These are phyloP conservation scores for Aspergillus ochraceus DNA, from an alignment of 2,329 filamentous ascomycete genomes.

Conservation along the genomic window DNA sequence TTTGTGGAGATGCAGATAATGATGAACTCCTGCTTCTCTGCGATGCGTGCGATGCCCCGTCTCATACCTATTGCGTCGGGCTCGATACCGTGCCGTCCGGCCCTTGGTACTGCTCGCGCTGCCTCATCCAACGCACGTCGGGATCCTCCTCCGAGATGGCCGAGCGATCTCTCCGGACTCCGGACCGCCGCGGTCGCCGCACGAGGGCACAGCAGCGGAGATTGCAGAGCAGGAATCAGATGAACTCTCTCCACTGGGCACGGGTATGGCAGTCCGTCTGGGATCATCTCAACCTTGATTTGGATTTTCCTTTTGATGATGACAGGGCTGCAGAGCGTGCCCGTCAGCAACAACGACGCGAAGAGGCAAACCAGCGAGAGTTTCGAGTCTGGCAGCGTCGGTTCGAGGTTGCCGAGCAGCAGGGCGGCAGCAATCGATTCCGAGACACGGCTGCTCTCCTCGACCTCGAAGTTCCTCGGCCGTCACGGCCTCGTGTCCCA, in stretches of 20 bases:
- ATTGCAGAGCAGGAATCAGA: slow-evolving; percentile 40
- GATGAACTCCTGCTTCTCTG: slow-evolving; percentile 86
- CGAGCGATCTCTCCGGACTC: slow-evolving; percentile 29
- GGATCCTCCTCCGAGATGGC: slow-evolving; percentile 39
- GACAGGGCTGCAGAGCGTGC: slow-evolving; percentile 62
- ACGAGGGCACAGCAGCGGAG: slow-evolving; percentile 48
- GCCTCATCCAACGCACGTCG: slow-evolving; percentile 52
- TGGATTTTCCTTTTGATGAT: slow-evolving; percentile 83
- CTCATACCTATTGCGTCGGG: slow-evolving; percentile 89
- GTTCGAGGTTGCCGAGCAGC: slow-evolving; percentile 75
- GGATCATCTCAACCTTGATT: slow-evolving; percentile 73
- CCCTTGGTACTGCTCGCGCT: slow-evolving; percentile 90
- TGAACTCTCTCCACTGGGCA: slow-evolving; percentile 63
- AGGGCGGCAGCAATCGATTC: slow-evolving; percentile 74
- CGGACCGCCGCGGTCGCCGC: slow-evolving; percentile 50
- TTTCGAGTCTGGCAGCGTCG: slow-evolving; percentile 78
- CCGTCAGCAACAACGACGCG: slow-evolving; percentile 50
- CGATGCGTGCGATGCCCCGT: slow-evolving; percentile 84
- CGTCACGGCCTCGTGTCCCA: slow-evolving; percentile 40
- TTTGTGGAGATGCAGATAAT: slow-evolving; percentile 79
- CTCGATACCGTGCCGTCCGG: slow-evolving; percentile 73
- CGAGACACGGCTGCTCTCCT: slow-evolving; percentile 65
- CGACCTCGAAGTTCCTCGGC: slow-evolving; percentile 49
- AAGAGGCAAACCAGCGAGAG: slow-evolving; percentile 56
- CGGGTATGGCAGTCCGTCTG: slow-evolving; percentile 88